Evolutionary conservation across 345 rosid species (phyloP).

Genomic region (Raphanus sativus): DNA sequence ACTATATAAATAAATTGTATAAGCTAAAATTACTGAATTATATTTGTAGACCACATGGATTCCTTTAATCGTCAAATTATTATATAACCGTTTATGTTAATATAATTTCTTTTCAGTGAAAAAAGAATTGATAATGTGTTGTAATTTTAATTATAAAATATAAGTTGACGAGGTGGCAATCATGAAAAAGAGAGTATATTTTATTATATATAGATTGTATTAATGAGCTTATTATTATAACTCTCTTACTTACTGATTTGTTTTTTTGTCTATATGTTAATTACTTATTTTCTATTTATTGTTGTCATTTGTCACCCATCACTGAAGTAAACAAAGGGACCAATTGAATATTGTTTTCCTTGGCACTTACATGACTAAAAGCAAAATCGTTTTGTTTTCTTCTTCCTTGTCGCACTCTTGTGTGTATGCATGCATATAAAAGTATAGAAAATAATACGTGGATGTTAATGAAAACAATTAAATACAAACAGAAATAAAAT

Average conservation of each 20-base stretch:
- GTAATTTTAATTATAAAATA: no score
- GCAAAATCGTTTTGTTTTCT: constrained; percentile 30
- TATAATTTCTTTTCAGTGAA: no score
- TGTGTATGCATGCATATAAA: constrained; percentile 27
- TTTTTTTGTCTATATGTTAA: not conserved
- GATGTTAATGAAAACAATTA: not conserved
- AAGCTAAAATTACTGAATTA: no score
- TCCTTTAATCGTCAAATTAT: no score
- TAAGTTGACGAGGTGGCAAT: no score
- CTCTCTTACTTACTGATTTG: no score
- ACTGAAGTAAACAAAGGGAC: constrained; percentile 1
- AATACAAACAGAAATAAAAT: not conserved
- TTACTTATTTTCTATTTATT: not conserved
- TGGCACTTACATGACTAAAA: constrained; percentile 24
- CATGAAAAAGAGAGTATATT: no score
- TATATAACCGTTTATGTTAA: no score
- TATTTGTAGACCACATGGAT: no score
- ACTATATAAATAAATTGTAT: no score
- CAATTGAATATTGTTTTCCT: constrained; percentile 20
- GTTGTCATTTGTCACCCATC: constrained; percentile 26
- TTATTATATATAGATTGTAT: no score
- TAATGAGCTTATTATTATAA: not conserved
- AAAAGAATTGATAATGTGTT: no score
- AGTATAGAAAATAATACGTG: not conserved
- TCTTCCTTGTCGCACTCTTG: constrained; percentile 24